These are phyloP conservation scores for Kalanchoe fedtschenkoi DNA, from an alignment of 164 flowering plant species.

Conservation along the genomic window DNA sequence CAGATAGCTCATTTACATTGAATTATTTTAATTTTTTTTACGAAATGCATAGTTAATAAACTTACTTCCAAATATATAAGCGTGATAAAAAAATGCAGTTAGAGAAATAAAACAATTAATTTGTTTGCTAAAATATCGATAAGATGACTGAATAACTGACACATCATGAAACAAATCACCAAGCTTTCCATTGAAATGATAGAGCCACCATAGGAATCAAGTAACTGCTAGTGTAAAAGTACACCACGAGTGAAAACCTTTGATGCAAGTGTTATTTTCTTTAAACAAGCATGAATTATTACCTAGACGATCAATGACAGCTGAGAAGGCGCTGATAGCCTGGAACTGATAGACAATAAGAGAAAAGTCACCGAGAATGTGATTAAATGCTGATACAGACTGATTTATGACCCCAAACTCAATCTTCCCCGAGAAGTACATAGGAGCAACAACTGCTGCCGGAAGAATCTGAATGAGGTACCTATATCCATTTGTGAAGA, in stretches of 20 bases:
- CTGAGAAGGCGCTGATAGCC: constrained; percentile 94
- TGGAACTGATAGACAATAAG: constrained; percentile 92
- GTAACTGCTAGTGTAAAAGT: too few relatives aligned
- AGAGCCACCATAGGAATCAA: not conserved
- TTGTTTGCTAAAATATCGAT: too few relatives aligned
- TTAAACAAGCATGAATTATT: constrained; percentile 10
- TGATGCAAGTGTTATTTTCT: too few relatives aligned
- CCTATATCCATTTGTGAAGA: constrained; percentile 94
- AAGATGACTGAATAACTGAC: not conserved
- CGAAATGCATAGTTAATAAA: too few relatives aligned
- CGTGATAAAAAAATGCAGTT: too few relatives aligned
- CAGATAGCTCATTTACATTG: too few relatives aligned
- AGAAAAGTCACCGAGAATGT: constrained; percentile 92
- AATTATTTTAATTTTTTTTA: too few relatives aligned
- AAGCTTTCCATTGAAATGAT: not conserved
- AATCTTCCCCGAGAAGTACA: constrained; percentile 95
- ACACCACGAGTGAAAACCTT: too few relatives aligned
- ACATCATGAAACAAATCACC: not conserved
- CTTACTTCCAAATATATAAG: too few relatives aligned
- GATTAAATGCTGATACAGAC: constrained; percentile 96
- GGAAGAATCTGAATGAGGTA: constrained; percentile 97
- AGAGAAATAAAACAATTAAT: too few relatives aligned
- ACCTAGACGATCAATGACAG: constrained; percentile 92
- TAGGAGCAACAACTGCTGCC: constrained; percentile 98
- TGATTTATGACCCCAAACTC: constrained; percentile 98